Evolutionary conservation across 768 basidiomycete species (phyloP).

Genomic region (Pisolithus microcarpus): DNA sequence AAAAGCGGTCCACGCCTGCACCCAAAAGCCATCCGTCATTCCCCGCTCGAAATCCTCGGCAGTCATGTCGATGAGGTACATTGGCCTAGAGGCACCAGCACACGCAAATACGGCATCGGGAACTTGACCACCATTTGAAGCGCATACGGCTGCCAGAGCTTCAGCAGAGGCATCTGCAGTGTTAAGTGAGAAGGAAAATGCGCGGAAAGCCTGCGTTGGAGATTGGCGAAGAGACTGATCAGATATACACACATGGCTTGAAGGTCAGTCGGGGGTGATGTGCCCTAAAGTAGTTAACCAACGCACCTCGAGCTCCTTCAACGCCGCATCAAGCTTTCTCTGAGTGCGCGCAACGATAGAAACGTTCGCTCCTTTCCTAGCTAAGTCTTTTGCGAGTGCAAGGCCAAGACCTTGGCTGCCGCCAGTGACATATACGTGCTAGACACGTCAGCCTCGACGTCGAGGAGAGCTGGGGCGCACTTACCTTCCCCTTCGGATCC

Average conservation of each 20-base stretch:
- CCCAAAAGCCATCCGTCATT: conserved; percentile 28
- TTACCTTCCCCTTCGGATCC: conserved; percentile 43
- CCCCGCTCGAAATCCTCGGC: conserved; percentile 51
- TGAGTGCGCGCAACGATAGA: conserved; percentile 80
- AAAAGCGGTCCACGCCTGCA: conserved; percentile 28
- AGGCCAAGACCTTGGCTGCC: conserved; percentile 79
- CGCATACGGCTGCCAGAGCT: conserved; percentile 57
- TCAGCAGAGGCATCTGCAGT: conserved; percentile 44
- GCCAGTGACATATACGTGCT: conserved; percentile 87
- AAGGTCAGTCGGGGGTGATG: not conserved
- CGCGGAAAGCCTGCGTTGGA: conserved; percentile 54
- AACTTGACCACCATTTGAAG: conserved; percentile 43
- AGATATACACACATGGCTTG: not conserved
- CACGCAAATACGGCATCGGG: conserved; percentile 79
- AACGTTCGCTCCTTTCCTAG: conserved; percentile 66
- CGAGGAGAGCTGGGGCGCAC: too few relatives aligned
- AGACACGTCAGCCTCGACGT: not conserved
- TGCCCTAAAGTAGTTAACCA: not conserved
- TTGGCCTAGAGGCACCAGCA: conserved; percentile 66
- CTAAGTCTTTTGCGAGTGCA: conserved; percentile 59
- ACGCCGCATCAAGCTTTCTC: conserved; percentile 51
- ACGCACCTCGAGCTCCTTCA: conserved; percentile 59
- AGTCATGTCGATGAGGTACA: conserved; percentile 65
- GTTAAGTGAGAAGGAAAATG: conserved; percentile 61
- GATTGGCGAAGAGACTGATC: conserved; percentile 44